Evolutionary conservation across 768 basidiomycete species (phyloP).

Genomic region (Imleria badia): DNA sequence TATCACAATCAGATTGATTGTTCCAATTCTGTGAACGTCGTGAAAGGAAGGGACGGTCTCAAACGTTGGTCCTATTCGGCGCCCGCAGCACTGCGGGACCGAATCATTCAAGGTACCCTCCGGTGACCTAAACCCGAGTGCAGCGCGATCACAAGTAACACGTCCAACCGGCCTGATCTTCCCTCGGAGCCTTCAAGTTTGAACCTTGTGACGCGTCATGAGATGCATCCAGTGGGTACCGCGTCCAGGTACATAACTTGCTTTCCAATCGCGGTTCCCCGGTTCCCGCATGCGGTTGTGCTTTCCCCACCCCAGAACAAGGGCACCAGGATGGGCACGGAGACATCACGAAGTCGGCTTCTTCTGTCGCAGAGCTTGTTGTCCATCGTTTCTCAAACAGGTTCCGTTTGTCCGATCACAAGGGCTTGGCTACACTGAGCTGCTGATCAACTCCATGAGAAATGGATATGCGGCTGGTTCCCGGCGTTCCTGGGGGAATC

Average conservation of each 20-base stretch:
- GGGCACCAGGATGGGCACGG: conserved; percentile 15
- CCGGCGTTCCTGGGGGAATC: conserved; percentile 1
- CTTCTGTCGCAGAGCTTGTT: conserved; percentile 1
- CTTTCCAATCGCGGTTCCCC: background rate
- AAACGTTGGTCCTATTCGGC: background rate
- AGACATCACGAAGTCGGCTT: conserved; percentile 38
- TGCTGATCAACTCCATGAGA: conserved; percentile 20
- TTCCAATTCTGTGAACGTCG: background rate
- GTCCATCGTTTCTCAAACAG: background rate
- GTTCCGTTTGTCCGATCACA: background rate
- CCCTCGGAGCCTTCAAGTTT: background rate
- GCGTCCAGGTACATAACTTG: background rate
- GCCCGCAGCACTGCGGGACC: background rate
- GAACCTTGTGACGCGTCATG: background rate
- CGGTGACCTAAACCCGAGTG: background rate
- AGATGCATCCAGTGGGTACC: background rate
- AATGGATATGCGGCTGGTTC: conserved; percentile 21
- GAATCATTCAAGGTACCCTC: background rate
- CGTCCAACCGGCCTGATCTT: background rate
- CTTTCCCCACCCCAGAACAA: conserved; percentile 18
- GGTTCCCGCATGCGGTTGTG: background rate
- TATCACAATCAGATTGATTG: background rate
- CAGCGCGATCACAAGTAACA: background rate
- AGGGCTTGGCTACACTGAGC: background rate
- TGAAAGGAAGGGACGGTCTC: background rate